phyloP scores from a whole-genome alignment of 2,329 filamentous ascomycete species.

The Pochonia chlamydosporia region DNA sequence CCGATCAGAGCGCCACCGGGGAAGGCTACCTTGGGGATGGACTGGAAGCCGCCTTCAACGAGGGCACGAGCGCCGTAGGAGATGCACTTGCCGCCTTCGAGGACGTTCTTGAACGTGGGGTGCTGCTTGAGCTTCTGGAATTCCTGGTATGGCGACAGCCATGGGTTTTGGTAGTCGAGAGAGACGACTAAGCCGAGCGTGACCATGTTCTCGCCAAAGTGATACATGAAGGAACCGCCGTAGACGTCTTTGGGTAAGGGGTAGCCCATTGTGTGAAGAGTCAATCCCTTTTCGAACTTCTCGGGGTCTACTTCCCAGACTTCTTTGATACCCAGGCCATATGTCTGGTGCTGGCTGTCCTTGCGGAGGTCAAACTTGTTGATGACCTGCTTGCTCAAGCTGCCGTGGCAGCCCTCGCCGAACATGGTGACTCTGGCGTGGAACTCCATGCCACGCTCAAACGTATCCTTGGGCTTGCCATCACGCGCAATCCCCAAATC shows the following conservation, averaged over 20 bases:
- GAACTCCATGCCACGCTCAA: slow-evolving; percentile 98
- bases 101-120: slow-evolving; percentile 75
- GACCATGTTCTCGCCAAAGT: slow-evolving; percentile 96
- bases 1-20: slow-evolving; percentile 93
- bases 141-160: slow-evolving; percentile 90
- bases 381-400: slow-evolving; percentile 87
- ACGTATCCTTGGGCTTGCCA: slow-evolving; percentile 81
- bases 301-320: slow-evolving; percentile 94
- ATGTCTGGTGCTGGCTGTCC: slow-evolving; percentile 91
- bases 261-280: slow-evolving; percentile 89
- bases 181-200: slow-evolving; percentile 87
- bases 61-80: slow-evolving; percentile 91
- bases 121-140: slow-evolving; percentile 99
- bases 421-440: slow-evolving; percentile 88
- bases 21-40: slow-evolving; percentile 94
- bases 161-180: slow-evolving; percentile 93
- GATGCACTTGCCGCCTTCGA: slow-evolving; percentile 97
- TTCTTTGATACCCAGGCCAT: slow-evolving; percentile 90
- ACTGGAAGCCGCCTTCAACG: slow-evolving; percentile 94
- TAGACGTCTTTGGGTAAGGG: slow-evolving; percentile 85
- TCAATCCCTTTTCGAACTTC: slow-evolving; percentile 82
- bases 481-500: slow-evolving; percentile 79
- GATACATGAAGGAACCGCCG: slow-evolving; percentile 98
- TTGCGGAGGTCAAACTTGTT: slow-evolving; percentile 88
- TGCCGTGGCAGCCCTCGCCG: slow-evolving; percentile 92